Conservation (phyloP, 805 yeast species). For the Saccharomyces paradoxus region DNA sequence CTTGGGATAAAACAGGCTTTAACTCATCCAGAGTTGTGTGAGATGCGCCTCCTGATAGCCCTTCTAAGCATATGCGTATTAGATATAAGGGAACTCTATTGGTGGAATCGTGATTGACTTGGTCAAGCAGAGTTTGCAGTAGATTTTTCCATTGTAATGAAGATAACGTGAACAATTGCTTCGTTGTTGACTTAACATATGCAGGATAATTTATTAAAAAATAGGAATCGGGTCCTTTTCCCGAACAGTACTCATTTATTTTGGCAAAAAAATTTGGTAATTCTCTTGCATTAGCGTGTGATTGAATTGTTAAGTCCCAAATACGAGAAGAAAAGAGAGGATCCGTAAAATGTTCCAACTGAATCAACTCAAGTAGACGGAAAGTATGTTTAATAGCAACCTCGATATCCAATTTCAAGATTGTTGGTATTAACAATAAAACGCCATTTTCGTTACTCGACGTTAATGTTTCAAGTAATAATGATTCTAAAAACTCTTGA, state of each 20-base stretch:
- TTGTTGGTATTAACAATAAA: constrained; percentile 40
- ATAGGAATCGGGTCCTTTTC: not conserved
- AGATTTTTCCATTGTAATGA: constrained; percentile 35
- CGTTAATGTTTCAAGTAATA: constrained; percentile 13
- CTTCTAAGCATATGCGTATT: constrained; percentile 32
- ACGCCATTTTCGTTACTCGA: constrained; percentile 18
- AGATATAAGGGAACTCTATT: constrained; percentile 13
- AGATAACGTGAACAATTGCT: constrained; percentile 39
- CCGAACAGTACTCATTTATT: constrained; percentile 33
- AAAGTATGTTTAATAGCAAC: constrained; percentile 43
- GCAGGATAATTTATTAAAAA: constrained; percentile 20
- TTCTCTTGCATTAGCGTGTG: constrained; percentile 53
- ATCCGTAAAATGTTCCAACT: not conserved
- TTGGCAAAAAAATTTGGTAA: constrained; percentile 39
- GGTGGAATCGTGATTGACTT: constrained; percentile 2
- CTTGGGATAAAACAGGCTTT: constrained; percentile 15
- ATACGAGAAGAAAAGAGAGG: constrained; percentile 5
- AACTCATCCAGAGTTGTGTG: constrained; percentile 21
- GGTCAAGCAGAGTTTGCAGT: constrained; percentile 16
- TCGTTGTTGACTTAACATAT: constrained; percentile 34
- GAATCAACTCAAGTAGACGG: constrained; percentile 1
- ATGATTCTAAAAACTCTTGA: constrained; percentile 37
- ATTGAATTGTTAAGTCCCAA: constrained; percentile 34
- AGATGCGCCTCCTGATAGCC: constrained; percentile 32
- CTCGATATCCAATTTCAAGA: constrained; percentile 49